phyloP scores from a whole-genome alignment of 106 monocot genomes.

The Platanthera guangdongensis region DNA sequence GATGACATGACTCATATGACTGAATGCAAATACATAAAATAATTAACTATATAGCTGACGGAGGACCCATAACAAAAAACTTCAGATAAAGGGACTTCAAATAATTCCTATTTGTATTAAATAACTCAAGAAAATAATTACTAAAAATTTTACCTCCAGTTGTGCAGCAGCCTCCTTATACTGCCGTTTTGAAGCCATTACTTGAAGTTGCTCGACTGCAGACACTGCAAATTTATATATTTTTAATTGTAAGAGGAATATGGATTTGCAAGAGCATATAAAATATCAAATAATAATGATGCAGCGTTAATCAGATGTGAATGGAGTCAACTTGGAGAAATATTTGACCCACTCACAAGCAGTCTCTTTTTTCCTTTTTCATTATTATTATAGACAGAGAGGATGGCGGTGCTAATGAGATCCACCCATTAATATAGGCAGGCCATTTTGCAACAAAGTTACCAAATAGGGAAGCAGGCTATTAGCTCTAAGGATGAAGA shows the following conservation, averaged over 20 bases:
- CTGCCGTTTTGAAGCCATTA: conserved; percentile 97
- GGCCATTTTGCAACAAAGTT: too few species aligned
- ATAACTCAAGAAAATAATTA: background rate
- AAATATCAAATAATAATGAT: background rate
- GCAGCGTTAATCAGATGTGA: background rate
- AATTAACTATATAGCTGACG: too few species aligned
- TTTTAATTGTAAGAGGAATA: background rate
- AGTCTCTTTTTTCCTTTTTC: background rate
- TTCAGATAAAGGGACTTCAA: background rate
- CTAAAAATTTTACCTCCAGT: conserved; percentile 64
- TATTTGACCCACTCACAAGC: background rate
- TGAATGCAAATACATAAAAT: too few species aligned
- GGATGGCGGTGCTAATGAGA: background rate
- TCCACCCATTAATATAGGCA: background rate
- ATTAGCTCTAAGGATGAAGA: background rate
- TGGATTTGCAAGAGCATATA: background rate
- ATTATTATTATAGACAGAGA: background rate
- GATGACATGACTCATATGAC: too few species aligned
- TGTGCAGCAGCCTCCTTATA: conserved; percentile 99
- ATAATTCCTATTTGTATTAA: background rate
- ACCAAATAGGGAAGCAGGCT: background rate
- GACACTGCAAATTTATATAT: conserved; percentile 53
- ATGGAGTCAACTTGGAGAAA: background rate
- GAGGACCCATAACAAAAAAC: too few species aligned
- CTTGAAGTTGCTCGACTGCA: conserved; percentile 98